Evolutionary conservation across 805 yeast genomes (phyloP).

Genomic region (Pichia exigua): DNA sequence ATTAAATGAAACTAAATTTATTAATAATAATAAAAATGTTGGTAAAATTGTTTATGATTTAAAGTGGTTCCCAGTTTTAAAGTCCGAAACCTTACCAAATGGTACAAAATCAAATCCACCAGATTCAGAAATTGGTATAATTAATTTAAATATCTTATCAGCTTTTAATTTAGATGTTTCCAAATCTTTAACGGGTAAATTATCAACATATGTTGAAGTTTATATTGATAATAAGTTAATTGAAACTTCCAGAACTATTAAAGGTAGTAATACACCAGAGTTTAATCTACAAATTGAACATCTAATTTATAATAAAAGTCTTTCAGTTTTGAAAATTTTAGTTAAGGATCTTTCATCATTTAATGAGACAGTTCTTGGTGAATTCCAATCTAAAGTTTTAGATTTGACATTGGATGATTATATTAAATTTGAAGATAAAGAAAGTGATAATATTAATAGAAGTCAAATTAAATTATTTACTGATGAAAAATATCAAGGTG

Average conservation of each 20-base stretch:
- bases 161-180: slow-evolving; percentile 51
- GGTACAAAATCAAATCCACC: slow-evolving; percentile 43
- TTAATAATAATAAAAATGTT: slow-evolving; percentile 44
- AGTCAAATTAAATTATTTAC: slow-evolving; percentile 34
- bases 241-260: slow-evolving; percentile 53
- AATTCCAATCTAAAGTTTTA: slow-evolving; percentile 41
- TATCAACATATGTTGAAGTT: slow-evolving; percentile 65
- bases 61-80: slow-evolving; percentile 41
- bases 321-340: slow-evolving; percentile 45
- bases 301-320: slow-evolving; percentile 52
- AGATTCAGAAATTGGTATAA: slow-evolving; percentile 66
- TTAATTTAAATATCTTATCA: slow-evolving; percentile 54
- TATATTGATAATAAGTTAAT: slow-evolving; percentile 48
- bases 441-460: slow-evolving; percentile 42
- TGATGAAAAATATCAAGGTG: slow-evolving; percentile 39
- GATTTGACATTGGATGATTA: slow-evolving; percentile 37
- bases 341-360: slow-evolving; percentile 54
- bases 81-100: slow-evolving; percentile 34
- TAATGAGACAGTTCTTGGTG: slow-evolving; percentile 43
- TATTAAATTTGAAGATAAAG: slow-evolving; percentile 37
- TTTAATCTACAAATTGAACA: slow-evolving; percentile 61
- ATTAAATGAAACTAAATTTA: slow-evolving; percentile 37
- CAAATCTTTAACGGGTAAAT: slow-evolving; percentile 41
- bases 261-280: slow-evolving; percentile 63
- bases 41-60: slow-evolving; percentile 55